Percentiles rank a stretch among this genome's conserved stretches.
Conservation (phyloP, 495 filamentous ascomycete genomes). For the Podospora bellae-mahoneyi region DNA sequence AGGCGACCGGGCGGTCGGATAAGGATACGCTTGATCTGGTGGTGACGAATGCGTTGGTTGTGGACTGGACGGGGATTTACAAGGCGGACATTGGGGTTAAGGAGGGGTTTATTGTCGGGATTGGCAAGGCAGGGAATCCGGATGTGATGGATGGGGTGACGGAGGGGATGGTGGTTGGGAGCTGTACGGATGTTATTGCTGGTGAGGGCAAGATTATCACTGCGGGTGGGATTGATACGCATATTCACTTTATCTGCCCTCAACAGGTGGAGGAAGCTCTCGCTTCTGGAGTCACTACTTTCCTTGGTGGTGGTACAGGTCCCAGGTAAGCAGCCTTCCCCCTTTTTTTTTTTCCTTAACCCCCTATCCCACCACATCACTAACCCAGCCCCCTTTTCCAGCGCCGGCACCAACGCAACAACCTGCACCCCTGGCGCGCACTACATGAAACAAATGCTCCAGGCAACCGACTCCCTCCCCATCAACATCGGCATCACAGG, state of each 20-base stretch:
- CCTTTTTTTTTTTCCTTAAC: not conserved
- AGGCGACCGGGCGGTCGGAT: slow-evolving; percentile 72
- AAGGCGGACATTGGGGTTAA: slow-evolving; percentile 98
- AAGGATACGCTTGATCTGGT: slow-evolving; percentile 76
- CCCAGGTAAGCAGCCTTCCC: slow-evolving; percentile 52
- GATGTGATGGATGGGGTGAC: slow-evolving; percentile 93
- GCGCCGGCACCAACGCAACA: slow-evolving; percentile 90
- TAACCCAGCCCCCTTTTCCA: slow-evolving; percentile 33
- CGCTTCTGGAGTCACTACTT: slow-evolving; percentile 83
- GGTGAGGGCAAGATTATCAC: slow-evolving; percentile 92
- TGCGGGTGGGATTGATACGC: slow-evolving; percentile 85
- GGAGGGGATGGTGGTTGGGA: slow-evolving; percentile 74
- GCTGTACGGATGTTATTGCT: slow-evolving; percentile 93
- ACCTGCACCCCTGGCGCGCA: slow-evolving; percentile 87
- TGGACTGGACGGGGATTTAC: slow-evolving; percentile 91
- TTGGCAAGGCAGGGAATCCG: slow-evolving; percentile 95
- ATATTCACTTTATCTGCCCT: slow-evolving; percentile 96
- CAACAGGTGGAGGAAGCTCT: slow-evolving; percentile 88
- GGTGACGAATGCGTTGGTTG: slow-evolving; percentile 86
- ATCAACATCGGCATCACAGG: slow-evolving; percentile 92
- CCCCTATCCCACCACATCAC: not conserved
- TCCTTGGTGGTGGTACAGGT: slow-evolving; percentile 92
- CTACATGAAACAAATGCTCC: slow-evolving; percentile 89
- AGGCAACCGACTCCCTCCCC: slow-evolving; percentile 81
- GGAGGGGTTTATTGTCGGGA: slow-evolving; percentile 79